Conservation (phyloP, 2,329 filamentous ascomycete species). For the Paramyrothecium sp. region DNA sequence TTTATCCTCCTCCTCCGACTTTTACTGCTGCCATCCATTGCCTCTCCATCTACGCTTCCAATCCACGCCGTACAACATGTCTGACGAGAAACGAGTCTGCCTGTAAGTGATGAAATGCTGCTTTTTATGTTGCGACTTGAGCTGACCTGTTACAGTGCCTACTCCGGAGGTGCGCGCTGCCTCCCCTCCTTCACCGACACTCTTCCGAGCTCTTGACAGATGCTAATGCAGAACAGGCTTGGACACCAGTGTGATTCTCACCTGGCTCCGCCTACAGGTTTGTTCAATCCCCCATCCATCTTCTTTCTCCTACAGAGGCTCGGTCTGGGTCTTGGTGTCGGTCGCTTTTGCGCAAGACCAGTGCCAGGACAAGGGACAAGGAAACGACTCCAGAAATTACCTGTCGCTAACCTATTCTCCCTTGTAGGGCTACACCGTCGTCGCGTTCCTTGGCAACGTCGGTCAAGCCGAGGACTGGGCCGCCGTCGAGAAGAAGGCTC, state of each 20-base stretch:
- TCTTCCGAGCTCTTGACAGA: background rate
- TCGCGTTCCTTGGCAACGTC: constrained; percentile 58
- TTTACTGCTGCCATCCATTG: too few species aligned
- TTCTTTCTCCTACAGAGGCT: background rate
- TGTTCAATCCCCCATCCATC: background rate
- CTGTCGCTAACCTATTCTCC: background rate
- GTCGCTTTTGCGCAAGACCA: background rate
- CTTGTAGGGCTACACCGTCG: constrained; percentile 14
- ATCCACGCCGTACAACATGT: constrained; percentile 7
- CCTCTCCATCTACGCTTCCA: constrained; percentile 3
- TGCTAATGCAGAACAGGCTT: constrained; percentile 26
- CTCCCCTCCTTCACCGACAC: background rate
- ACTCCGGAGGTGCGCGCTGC: constrained; percentile 8
- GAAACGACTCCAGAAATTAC: background rate
- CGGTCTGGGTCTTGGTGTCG: background rate
- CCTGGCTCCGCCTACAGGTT: constrained; percentile 34
- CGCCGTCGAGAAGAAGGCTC: constrained; percentile 67
- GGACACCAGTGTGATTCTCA: constrained; percentile 40
- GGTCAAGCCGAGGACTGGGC: constrained; percentile 72
- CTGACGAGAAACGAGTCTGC: constrained; percentile 8
- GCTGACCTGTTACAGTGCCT: constrained; percentile 7
- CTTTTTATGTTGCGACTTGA: constrained; percentile 1
- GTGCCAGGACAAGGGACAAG: background rate
- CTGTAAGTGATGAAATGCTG: constrained; percentile 5
- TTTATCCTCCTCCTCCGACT: too few species aligned